A percentile compares a stretch with the other conserved stretches of the same genome.
phyloP scores from a whole-genome alignment of 352 stramenopile species.

The Phytophthora citricola region DNA sequence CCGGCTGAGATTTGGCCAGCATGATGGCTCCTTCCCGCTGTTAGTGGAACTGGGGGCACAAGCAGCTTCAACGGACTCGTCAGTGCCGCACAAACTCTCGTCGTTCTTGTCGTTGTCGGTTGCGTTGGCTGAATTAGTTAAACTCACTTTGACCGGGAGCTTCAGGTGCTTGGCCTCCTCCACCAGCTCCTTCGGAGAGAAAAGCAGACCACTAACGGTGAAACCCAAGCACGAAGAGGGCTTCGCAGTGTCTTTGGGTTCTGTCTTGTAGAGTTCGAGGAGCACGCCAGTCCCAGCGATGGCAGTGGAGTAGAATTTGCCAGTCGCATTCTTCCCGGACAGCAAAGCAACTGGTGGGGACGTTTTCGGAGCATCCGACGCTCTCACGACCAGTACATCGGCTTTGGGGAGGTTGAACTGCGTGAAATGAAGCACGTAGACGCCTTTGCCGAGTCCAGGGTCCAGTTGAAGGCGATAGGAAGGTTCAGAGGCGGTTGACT shows the following conservation, averaged over 20 bases:
- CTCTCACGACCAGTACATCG: slow-evolving; percentile 55
- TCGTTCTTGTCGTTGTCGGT: slow-evolving; percentile 31
- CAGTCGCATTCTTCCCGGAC: slow-evolving; percentile 58
- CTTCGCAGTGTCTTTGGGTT: slow-evolving; percentile 7
- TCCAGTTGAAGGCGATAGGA: slow-evolving; percentile 59
- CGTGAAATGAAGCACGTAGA: slow-evolving; percentile 71
- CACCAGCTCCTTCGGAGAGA: slow-evolving; percentile 43
- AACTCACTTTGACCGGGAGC: slow-evolving; percentile 30
- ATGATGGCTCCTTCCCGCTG: slow-evolving; percentile 40
- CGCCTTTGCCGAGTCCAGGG: slow-evolving; percentile 50
- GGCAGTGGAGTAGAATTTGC: slow-evolving; percentile 57
- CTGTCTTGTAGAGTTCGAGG: slow-evolving; percentile 51
- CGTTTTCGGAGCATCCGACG: slow-evolving; percentile 27
- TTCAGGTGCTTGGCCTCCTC: slow-evolving; percentile 29
- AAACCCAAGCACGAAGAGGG: slow-evolving; percentile 53
- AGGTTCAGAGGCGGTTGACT: slow-evolving; percentile 13
- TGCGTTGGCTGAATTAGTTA: slow-evolving; percentile 19
- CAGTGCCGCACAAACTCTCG: slow-evolving; percentile 70
- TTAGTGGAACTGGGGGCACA: slow-evolving; percentile 52
- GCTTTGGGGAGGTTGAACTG: slow-evolving; percentile 56
- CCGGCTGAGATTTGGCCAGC: slow-evolving; percentile 50
- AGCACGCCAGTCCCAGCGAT: slow-evolving; percentile 53
- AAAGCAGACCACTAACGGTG: slow-evolving; percentile 54
- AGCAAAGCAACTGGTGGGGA: slow-evolving; percentile 26
- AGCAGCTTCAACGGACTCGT: slow-evolving; percentile 75